Evolutionary conservation across 345 rosid genomes (phyloP).

Genomic region (Citrus australasica): DNA sequence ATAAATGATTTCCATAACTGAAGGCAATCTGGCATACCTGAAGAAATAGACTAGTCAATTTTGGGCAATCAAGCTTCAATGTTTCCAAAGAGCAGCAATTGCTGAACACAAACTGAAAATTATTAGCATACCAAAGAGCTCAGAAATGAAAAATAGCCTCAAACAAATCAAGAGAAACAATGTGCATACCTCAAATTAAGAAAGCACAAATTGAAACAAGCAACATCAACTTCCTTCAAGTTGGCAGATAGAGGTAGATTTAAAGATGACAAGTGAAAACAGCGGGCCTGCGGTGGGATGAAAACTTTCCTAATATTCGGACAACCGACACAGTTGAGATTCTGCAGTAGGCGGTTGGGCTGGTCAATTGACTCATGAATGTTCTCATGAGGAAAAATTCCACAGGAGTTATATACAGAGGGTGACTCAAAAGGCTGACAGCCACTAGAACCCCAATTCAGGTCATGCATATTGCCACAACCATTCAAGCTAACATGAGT

Average conservation of each 20-base stretch:
- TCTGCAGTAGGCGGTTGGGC: constrained; percentile 74
- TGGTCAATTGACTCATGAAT: constrained; percentile 36
- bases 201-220: constrained; percentile 64
- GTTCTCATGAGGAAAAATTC: constrained; percentile 23
- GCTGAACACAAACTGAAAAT: constrained; percentile 37
- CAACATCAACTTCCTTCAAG: constrained; percentile 84
- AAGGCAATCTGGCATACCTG: constrained; percentile 42
- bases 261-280: constrained; percentile 68
- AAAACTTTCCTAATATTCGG: constrained; percentile 81
- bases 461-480: constrained; percentile 91
- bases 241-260: constrained; percentile 83
- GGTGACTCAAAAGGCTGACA: constrained; percentile 38
- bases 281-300: constrained; percentile 76
- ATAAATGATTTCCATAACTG: not conserved
- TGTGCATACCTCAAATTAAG: constrained; percentile 71
- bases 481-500: constrained; percentile 96
- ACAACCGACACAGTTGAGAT: constrained; percentile 94
- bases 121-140: constrained; percentile 1
- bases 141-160: not conserved
- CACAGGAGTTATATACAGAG: constrained; percentile 21
- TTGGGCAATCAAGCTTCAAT: constrained; percentile 77
- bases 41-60: constrained; percentile 81
- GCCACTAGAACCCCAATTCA: constrained; percentile 71
- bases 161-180: not conserved
- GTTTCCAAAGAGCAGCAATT: constrained; percentile 85